Evolutionary conservation across 352 stramenopile species (phyloP).

Genomic region (Elongisporangium prolatum): DNA sequence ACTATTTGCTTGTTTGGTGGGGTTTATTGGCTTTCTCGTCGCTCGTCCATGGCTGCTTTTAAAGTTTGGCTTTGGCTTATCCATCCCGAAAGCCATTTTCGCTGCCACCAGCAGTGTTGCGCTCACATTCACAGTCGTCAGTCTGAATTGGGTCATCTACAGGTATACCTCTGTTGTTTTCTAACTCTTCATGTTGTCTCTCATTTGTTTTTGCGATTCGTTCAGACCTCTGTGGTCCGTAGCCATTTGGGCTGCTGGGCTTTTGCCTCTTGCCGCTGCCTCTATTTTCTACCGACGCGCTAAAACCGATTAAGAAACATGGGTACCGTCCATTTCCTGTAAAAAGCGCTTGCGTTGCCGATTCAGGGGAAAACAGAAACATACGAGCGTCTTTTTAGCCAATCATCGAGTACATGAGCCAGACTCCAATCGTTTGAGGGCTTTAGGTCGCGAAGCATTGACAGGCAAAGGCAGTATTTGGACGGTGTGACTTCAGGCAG

Average conservation of each 20-base stretch:
- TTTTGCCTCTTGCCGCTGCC: constrained; percentile 16
- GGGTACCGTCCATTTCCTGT: not conserved
- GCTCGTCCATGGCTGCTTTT: constrained; percentile 30
- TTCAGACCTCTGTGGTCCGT: constrained; percentile 49
- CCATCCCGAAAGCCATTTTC: constrained; percentile 11
- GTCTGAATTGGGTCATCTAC: constrained; percentile 42
- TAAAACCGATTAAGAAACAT: not conserved
- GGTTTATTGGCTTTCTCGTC: constrained; percentile 65
- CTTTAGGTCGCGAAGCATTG: constrained; percentile 11
- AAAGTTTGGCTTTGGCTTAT: constrained; percentile 14
- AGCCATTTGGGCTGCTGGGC: constrained; percentile 22
- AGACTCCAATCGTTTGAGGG: constrained; percentile 43
- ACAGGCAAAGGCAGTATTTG: constrained; percentile 4
- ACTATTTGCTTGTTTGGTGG: constrained; percentile 53
- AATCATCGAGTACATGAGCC: constrained; percentile 17
- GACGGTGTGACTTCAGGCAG: constrained; percentile 1
- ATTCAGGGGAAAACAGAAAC: not conserved
- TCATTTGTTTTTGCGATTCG: not conserved
- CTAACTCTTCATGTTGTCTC: not conserved
- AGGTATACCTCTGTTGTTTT: constrained; percentile 19
- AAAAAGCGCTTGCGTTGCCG: not conserved
- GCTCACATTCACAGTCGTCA: constrained; percentile 45
- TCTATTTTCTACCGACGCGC: not conserved
- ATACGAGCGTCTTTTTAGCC: constrained; percentile 15
- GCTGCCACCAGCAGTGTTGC: constrained; percentile 35